Base-by-base conservation (phyloP, 208 protist genomes). In the Acanthamoeba royreba region DNA sequence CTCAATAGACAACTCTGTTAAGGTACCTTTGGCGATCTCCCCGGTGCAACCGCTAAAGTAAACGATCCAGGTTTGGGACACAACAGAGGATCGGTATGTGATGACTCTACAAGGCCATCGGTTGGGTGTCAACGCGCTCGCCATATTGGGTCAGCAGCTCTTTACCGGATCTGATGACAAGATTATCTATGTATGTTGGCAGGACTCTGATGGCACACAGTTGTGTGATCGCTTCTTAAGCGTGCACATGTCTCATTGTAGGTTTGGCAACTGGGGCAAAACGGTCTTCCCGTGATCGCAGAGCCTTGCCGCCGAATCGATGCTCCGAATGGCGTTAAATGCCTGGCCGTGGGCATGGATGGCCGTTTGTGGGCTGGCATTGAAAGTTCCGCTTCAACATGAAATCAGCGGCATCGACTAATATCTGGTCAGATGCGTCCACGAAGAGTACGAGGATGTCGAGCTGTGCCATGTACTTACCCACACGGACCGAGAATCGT, bases 101-200 rank as follows among this genome's bases (percentile, higher is more conserved):
- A 3, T 25, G n/a, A 87, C 77, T 11, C 3, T 87, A 11, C 3
- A 74, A 7, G 77, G 77, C 77, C 77, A 87, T 28, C 46, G 9
- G 28, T 43, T 87, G 13, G 77, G 77, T 28, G 77, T 87, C 4
- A 87, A 87, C 22, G 42, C 28, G 17, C 38, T 87, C 42, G 77
- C 22, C 13, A 31, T 87, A 2, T 15, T 58, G 2, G 77, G 77
- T 4, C 17, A 87, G 25, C n/a, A 53, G 11, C 47, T 87, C 15
- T 87, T 55, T 43, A 87, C 42, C 77, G 77, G 77, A n/a, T 87
- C 77, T 53, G 77, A 87, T 58, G 77, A 87, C 47, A 47, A 35
- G 47, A 87, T 43, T 17, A 87, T 87, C 8, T 4, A 43, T 2
- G 77, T 87, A 87, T n/a, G n/a, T n/a, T 13, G 49, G 49, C 49